phyloP scores from a whole-genome alignment of 2,329 filamentous ascomycete species.

The Diaporthe vexans region DNA sequence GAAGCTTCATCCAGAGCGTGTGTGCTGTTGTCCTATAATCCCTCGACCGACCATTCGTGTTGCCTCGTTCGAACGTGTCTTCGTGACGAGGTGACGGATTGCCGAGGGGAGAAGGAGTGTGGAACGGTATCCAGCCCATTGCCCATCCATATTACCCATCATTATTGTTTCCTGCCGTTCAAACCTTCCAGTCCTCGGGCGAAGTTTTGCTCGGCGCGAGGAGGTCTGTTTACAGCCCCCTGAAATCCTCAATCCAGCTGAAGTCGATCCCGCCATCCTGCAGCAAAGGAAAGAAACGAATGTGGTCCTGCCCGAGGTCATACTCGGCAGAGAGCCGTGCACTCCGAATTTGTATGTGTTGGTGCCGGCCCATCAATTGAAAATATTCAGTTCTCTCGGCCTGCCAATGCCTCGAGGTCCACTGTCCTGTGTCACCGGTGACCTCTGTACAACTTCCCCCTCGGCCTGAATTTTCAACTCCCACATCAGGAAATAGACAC shows the following conservation, averaged over 20 bases:
- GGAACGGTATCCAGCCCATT: conserved; percentile 37
- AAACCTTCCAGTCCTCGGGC: not conserved
- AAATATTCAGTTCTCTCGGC: conserved; percentile 9
- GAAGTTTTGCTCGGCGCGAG: not conserved
- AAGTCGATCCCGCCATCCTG: conserved; percentile 37
- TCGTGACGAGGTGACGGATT: not conserved
- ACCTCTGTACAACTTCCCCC: conserved; percentile 12
- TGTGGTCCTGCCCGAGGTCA: not conserved
- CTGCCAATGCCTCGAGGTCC: conserved; percentile 12
- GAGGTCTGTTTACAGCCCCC: conserved; percentile 7
- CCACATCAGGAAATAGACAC: not conserved
- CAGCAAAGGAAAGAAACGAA: conserved; percentile 30
- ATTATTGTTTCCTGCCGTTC: conserved; percentile 20
- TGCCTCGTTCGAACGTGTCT: conserved; percentile 14
- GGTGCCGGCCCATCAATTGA: conserved; percentile 26
- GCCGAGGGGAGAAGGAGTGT: conserved; percentile 18
- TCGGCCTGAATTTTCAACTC: not conserved
- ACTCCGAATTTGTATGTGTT: not conserved
- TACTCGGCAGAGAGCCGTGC: not conserved
- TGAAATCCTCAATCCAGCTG: conserved; percentile 23
- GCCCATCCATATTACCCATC: conserved; percentile 29
- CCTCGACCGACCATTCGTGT: conserved; percentile 11
- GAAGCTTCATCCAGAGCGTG: conserved; percentile 19
- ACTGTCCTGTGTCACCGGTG: conserved; percentile 33
- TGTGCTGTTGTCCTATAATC: conserved; percentile 25